phyloP scores from a whole-genome alignment of 306 rosid genomes.

The Castanospermum australe region DNA sequence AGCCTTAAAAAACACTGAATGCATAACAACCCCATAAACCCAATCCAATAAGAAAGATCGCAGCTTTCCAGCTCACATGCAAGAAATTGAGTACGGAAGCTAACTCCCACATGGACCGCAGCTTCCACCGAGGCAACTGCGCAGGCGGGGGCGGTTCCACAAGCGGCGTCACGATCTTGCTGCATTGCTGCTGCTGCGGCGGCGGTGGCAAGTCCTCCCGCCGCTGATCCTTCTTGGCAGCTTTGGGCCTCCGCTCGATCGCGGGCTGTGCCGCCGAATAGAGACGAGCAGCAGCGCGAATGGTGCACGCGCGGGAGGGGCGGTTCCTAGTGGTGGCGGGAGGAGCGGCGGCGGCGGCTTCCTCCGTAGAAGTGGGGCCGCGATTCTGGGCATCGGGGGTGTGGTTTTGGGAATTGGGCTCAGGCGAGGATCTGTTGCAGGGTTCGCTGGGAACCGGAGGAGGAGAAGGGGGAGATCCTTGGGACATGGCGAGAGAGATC shows the following conservation, averaged over 20 bases:
- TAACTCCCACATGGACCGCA: conserved; percentile 94
- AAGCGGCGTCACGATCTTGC: conserved; percentile 73
- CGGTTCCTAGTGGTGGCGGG: conserved; percentile 55
- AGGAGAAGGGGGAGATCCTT: conserved; percentile 52
- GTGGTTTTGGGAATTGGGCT: conserved; percentile 38
- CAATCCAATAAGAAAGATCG: conserved; percentile 12
- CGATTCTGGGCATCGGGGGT: conserved; percentile 28
- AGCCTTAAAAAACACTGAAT: conserved; percentile 27
- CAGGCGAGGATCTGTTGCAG: conserved; percentile 55
- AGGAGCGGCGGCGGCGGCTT: conserved; percentile 33
- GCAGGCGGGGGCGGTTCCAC: conserved; percentile 76
- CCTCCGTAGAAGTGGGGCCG: conserved; percentile 39
- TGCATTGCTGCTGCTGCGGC: conserved; percentile 56
- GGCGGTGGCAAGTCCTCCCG: conserved; percentile 36
- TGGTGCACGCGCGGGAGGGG: conserved; percentile 93
- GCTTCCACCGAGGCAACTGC: conserved; percentile 82
- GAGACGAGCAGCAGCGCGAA: conserved; percentile 76
- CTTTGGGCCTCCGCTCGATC: conserved; percentile 44
- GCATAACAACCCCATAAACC: conserved; percentile 18
- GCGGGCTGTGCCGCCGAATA: conserved; percentile 44
- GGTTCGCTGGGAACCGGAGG: conserved; percentile 57
- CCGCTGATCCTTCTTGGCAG: conserved; percentile 43
- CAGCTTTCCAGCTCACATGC: conserved; percentile 64
- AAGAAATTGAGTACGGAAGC: conserved; percentile 87
- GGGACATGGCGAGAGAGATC: conserved; percentile 71